These are phyloP conservation scores for Verticillium longisporum DNA, from an alignment of 2,329 filamentous ascomycete genomes.

Conservation along the genomic window DNA sequence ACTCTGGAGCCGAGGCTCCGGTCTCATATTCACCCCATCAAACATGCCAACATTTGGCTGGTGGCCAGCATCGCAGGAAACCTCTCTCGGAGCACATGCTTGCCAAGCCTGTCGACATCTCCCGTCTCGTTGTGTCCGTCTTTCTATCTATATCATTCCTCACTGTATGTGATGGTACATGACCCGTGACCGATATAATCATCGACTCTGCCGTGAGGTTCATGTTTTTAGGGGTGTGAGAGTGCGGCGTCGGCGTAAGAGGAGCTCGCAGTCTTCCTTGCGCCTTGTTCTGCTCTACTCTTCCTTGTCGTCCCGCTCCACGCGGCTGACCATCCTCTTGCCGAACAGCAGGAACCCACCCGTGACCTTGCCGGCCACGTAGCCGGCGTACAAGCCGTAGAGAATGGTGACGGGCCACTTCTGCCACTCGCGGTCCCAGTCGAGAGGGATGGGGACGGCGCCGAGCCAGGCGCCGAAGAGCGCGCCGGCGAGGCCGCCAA, in stretches of 20 bases:
- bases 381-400: constrained; percentile 74
- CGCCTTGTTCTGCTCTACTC: background rate
- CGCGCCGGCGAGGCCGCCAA: constrained; percentile 73
- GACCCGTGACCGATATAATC: no score
- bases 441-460: constrained; percentile 88
- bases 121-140: background rate
- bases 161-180: background rate
- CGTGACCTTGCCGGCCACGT: constrained; percentile 59
- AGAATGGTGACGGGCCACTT: constrained; percentile 93
- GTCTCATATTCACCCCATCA: background rate
- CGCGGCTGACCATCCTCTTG: constrained; percentile 26
- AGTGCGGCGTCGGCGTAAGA: no score
- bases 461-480: constrained; percentile 84
- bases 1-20: background rate
- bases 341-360: constrained; percentile 46
- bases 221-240: no score
- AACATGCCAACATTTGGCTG: background rate
- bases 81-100: background rate
- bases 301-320: constrained; percentile 20
- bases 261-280: no score
- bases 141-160: background rate
- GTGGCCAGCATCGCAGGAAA: background rate
- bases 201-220: no score
- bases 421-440: constrained; percentile 99
- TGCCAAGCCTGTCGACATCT: background rate